These are phyloP conservation scores for Pestalotiopsis sp. DNA, from an alignment of 2,329 filamentous ascomycete genomes.

Conservation along the genomic window DNA sequence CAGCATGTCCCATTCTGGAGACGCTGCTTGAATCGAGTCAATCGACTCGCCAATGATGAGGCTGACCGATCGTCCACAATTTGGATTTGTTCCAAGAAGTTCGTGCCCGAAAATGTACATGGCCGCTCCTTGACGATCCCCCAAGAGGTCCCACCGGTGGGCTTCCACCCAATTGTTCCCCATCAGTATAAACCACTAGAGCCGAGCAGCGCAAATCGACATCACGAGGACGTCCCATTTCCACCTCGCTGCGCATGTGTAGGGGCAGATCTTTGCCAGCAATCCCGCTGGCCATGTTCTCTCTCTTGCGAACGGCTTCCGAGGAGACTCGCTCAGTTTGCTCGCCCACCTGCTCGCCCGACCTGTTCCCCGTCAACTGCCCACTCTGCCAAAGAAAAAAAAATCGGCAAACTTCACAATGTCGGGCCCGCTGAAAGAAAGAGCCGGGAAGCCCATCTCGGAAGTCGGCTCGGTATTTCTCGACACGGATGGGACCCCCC, in stretches of 20 bases:
- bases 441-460: neutral
- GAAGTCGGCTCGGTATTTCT: neutral
- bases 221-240: neutral
- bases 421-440: neutral
- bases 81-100: neutral
- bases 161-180: neutral
- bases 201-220: neutral
- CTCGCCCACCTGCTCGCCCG: too few relatives aligned
- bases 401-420: neutral
- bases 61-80: neutral
- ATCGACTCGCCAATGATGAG: neutral
- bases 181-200: neutral
- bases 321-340: too few relatives aligned
- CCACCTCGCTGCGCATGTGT: neutral
- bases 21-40: neutral
- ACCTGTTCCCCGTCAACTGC: too few relatives aligned
- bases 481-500: neutral
- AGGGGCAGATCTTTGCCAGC: neutral
- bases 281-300: neutral
- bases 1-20: neutral
- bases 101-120: neutral
- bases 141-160: neutral
- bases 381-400: neutral
- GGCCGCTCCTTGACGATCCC: neutral
- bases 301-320: neutral